Percentiles rank a stretch among this genome's conserved stretches.
phyloP scores from a whole-genome alignment of 192 early-diverging fungal species.

The Ramicandelaber brevisporus region DNA sequence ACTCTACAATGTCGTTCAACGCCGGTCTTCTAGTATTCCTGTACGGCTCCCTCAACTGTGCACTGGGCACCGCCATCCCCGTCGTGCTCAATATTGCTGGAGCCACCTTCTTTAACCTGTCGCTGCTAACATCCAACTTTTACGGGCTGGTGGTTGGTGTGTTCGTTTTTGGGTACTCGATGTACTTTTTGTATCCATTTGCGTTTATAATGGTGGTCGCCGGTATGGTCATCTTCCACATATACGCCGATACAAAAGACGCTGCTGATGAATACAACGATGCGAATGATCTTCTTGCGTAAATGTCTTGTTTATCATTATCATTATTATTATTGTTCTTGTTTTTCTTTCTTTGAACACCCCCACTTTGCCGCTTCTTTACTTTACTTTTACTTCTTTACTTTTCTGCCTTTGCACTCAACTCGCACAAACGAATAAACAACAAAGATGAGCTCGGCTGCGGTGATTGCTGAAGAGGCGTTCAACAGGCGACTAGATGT shows the following conservation, averaged over 20 bases:
- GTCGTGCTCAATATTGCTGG: conserved; percentile 39
- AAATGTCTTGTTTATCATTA: too few relatives aligned
- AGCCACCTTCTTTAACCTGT: conserved; percentile 52
- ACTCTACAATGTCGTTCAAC: conserved; percentile 15
- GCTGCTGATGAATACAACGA: too few relatives aligned
- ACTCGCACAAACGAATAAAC: too few relatives aligned
- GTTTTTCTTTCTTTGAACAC: too few relatives aligned
- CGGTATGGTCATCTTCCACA: conserved; percentile 41
- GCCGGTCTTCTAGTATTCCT: conserved; percentile 29
- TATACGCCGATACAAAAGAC: too few relatives aligned
- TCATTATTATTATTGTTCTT: too few relatives aligned
- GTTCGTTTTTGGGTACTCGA: conserved; percentile 42
- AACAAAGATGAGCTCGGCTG: too few relatives aligned
- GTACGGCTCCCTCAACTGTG: conserved; percentile 40
- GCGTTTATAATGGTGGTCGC: conserved; percentile 37
- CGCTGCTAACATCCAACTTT: conserved; percentile 52
- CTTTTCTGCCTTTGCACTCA: too few relatives aligned
- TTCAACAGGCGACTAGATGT: conserved; percentile 13
- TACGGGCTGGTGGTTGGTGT: too few relatives aligned
- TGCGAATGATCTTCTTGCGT: too few relatives aligned
- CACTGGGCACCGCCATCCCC: conserved; percentile 41
- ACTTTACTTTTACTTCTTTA: too few relatives aligned
- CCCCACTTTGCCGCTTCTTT: too few relatives aligned
- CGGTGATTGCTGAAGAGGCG: conserved; percentile 8
- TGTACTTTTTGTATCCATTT: conserved; percentile 43